Percentiles rank a stretch among this genome's conserved stretches.
Conservation (phyloP, 2,329 filamentous ascomycete species). For the Ophiostoma sp. region DNA sequence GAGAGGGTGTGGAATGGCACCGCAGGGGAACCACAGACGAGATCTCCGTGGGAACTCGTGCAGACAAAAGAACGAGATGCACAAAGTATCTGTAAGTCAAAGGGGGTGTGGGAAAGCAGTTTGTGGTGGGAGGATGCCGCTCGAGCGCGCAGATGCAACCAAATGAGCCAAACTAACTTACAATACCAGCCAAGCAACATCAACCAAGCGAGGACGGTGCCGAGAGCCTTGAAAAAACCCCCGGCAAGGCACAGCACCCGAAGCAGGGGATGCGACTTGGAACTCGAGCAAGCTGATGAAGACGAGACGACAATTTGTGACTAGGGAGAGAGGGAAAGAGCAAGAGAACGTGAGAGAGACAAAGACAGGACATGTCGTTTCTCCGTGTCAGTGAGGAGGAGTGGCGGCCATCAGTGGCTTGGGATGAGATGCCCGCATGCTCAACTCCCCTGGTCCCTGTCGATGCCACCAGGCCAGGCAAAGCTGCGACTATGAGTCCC, state of each 20-base stretch:
- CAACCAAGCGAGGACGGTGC: slow-evolving; percentile 14
- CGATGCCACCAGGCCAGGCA: slow-evolving; percentile 12
- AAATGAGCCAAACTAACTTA: not conserved
- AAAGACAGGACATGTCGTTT: not conserved
- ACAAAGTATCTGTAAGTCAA: slow-evolving; percentile 3
- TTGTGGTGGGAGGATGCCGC: not conserved
- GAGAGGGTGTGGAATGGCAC: slow-evolving; percentile 18
- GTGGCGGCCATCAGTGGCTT: not conserved
- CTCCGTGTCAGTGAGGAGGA: not conserved
- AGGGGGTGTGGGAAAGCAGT: not conserved
- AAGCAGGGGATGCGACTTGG: not conserved
- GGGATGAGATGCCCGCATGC: not conserved
- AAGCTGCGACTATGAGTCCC: slow-evolving; percentile 6
- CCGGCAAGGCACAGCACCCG: not conserved
- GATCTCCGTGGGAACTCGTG: slow-evolving; percentile 16
- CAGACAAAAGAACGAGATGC: slow-evolving; percentile 10
- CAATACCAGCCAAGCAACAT: not conserved
- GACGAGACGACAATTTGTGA: not conserved
- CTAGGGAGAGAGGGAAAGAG: not conserved
- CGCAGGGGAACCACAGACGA: slow-evolving; percentile 17
- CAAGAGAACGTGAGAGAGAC: not conserved
- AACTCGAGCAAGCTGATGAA: not conserved
- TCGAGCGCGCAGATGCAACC: not conserved
- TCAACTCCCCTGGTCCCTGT: slow-evolving; percentile 18
- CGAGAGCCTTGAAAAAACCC: not conserved